Conservation (phyloP, 148 eudicot species). For the Hydrangea macrophylla region DNA sequence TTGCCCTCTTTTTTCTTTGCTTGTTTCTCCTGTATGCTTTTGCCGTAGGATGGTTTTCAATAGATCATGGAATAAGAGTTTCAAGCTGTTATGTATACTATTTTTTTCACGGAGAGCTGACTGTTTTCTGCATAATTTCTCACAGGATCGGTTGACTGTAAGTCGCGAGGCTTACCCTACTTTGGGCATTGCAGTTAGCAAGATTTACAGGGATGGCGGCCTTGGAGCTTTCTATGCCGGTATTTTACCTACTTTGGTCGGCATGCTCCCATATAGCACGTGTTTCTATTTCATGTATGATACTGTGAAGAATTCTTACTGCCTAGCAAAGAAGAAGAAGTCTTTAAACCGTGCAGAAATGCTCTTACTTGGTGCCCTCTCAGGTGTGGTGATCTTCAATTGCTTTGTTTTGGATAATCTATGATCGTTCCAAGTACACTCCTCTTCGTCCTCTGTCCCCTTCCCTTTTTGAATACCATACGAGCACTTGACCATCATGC, state of each 20-base stretch:
- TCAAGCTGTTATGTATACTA: slow-evolving; percentile 4
- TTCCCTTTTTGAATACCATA: too few species aligned
- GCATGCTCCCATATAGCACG: slow-evolving; percentile 97
- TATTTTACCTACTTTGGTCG: slow-evolving; percentile 71
- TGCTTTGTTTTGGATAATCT: neutral
- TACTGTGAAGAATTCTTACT: slow-evolving; percentile 72
- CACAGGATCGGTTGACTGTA: slow-evolving; percentile 87
- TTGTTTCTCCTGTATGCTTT: neutral
- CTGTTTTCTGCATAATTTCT: slow-evolving; percentile 13
- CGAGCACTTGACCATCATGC: too few species aligned
- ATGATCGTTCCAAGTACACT: too few species aligned
- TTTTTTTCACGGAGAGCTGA: neutral
- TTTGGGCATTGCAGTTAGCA: slow-evolving; percentile 59
- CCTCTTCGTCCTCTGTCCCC: too few species aligned
- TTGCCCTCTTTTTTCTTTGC: neutral
- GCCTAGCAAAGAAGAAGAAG: slow-evolving; percentile 61
- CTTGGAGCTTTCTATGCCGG: slow-evolving; percentile 72
- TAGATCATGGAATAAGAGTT: neutral
- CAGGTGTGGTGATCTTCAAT: slow-evolving; percentile 47
- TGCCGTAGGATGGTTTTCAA: neutral
- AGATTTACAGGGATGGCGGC: slow-evolving; percentile 77
- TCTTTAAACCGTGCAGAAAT: slow-evolving; percentile 79
- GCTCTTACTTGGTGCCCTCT: slow-evolving; percentile 87
- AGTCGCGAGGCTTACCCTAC: slow-evolving; percentile 82
- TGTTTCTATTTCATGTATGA: slow-evolving; percentile 98